Base-by-base conservation (phyloP, 345 rosid species). In the Eucalyptus tenuipes region DNA sequence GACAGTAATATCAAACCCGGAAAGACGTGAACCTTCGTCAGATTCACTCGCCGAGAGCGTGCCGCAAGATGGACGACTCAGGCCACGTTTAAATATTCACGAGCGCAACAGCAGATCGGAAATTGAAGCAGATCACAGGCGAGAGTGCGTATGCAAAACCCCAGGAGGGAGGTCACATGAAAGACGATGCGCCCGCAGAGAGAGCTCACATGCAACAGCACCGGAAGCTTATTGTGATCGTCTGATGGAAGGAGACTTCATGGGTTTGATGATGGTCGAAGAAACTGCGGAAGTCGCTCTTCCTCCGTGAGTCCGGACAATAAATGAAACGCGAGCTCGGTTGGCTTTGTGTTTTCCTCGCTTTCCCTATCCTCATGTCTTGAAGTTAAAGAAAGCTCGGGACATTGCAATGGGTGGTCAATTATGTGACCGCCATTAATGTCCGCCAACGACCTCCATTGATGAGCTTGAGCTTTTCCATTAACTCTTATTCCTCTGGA, bases 121-220 rank as follows among this genome's bases (percentile, higher is more conserved):
- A 88, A 96, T 94, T 96, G 98, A 96, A 96, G 93, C 97, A 91
- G 90, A 91, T 97, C 98, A 97, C 98, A 96, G 92, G 92, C 91
- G 89, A 88, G 89, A 55, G 90, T 88, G 82, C 52, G 49, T n/a
- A 87, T 31, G 48, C 88, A 27, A 27, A 29, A 48, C 52, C 75
- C 31, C 13, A 44, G 27, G 61, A 75, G 88, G 89, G 89, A 90
- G 88, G 90, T 95, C 99, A 95, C 99, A 96, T 92, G 98, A 92
- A 95, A 94, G 91, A 59, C 37, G 84, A 61, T 25, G 40, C 85
- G 40, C 71, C 55, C 27, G 88, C 27, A 20, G 47, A 75, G 47
- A 11, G 25, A 75, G 47, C 82, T 88, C 89, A 88, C 87, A 86
- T 37, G 53, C 93, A 91, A 92, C 92, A 92, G 89, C 89, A 50